Evolutionary conservation across 441 rosid species (phyloP), one percentile per base, ranked within the genome.

Genomic region (Adansonia gregorii): DNA sequence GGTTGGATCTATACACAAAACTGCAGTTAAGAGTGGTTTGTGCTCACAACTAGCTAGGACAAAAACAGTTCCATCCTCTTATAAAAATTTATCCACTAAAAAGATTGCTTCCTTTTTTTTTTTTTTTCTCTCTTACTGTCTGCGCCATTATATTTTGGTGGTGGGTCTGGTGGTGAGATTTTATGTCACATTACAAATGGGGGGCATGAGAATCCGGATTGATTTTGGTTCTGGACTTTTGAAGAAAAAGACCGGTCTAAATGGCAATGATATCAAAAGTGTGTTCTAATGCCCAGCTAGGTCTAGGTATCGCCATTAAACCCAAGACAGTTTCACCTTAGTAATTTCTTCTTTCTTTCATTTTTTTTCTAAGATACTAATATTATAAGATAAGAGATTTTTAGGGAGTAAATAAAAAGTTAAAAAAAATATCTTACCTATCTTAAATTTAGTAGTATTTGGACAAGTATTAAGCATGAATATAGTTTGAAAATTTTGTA

Each of bases 121-220:
- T 14, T 22, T 43, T 15, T 27, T 27, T 7, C 0, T 14, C 11
- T 43, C 71, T 55, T 71, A 48, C 46, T 76, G 84, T 84, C 86
- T 80, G 72, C 70, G 56, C 85, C 87, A 86, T 88, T 84, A 82
- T 89, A 43, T 77, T 88, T 77, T 75, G 82, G 78, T 82, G 88
- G 90, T 85, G 87, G 90, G 86, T 76, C 67, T 82, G 87, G 82
- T 85, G 87, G 88, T 80, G 78, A 79, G 49, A 46, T 78, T 78
- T 60, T 81, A 73, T 75, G 78, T 82, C 86, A 78, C 78, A 75
- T 15, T 59, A 80, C 43, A 82, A 84, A 85, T 87, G 91, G 91
- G 94, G 90, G 67, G 85, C 90, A 89, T n/a, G 78, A 84, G 84
- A 84, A 89, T 86, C 87, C 78, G 43, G 81, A 80, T 82, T 76